Conservation (phyloP, 768 basidiomycete species). For the Sistotremastrum niveocremeum region DNA sequence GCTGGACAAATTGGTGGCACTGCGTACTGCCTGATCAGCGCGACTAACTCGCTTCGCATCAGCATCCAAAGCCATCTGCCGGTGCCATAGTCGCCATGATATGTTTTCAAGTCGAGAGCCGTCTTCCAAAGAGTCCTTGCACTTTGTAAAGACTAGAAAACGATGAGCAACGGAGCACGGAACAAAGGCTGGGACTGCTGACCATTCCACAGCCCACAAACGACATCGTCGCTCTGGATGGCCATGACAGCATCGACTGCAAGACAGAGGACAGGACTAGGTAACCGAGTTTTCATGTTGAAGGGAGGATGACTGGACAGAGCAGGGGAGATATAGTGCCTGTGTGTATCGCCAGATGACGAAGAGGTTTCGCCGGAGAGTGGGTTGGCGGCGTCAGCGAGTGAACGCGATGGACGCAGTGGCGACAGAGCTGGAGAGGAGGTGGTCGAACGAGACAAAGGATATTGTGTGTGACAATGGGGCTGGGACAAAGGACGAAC, state of each 20-base stretch:
- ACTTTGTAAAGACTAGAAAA: constrained; percentile 65
- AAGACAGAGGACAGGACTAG: constrained; percentile 46
- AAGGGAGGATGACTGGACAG: background rate
- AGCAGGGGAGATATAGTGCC: too few species aligned
- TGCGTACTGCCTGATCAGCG: constrained; percentile 18
- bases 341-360: too few species aligned
- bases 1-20: constrained; percentile 17
- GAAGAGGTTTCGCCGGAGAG: too few species aligned
- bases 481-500: too few species aligned
- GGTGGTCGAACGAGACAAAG: too few species aligned
- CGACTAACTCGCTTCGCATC: too few species aligned
- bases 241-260: constrained; percentile 52
- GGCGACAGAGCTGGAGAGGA: too few species aligned
- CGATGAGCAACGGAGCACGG: constrained; percentile 2
- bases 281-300: background rate
- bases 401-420: too few species aligned
- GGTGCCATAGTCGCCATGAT: constrained; percentile 76
- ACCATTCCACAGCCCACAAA: constrained; percentile 60
- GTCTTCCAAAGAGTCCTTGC: constrained; percentile 64
- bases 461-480: too few species aligned
- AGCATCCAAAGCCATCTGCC: constrained; percentile 30
- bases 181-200: constrained; percentile 13
- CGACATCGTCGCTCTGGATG: constrained; percentile 54
- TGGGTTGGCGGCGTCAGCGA: too few species aligned
- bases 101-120: constrained; percentile 80